Evolutionary conservation across 495 filamentous ascomycete genomes (phyloP), one percentile per base, ranked within the genome.

Genomic region (Aspergillus biplanus): DNA sequence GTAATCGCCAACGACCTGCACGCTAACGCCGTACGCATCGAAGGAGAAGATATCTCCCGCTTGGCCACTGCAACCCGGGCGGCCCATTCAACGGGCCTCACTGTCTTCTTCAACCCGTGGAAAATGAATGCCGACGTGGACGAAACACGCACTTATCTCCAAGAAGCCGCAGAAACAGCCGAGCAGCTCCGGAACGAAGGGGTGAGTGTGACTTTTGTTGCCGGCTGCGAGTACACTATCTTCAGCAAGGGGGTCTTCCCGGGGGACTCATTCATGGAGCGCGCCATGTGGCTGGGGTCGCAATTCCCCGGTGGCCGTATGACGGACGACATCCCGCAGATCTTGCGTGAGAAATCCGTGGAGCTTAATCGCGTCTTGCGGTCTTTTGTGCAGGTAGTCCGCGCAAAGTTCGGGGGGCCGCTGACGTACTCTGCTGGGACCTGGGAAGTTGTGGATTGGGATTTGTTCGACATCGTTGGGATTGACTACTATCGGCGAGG

Each of bases 371-470:
- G n/a, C 4, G 39, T 9, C 39, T 8, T 44, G 39, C 39, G 39
- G 39, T 44, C 39, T 44, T 44, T 44, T 8, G 39, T n/a, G 12
- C 11, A 44, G 11, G 39, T 44, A 6, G 39, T 44, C 39, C 39
- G 39, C 39, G 39, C 39, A 4, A 44, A 9, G 13, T 55, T 62
- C 37, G 11, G 4, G 0, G 59, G 59, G n/a, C 35, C 7, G 15
- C 6, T 62, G 13, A 62, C 60, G 13, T 62, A 62, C 35, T 56
- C 60, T 0, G 52, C 60, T 56, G 60, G 60, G 3, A 16, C 60
- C 27, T 62, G 60, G 60, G 60, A 62, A n/a, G 15, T 49, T 12
- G 60, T 62, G n/a, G 52, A 62, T 39, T 62, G 60, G 60, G 50
- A 54, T 15, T 47, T 62, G 8, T 62, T 62, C 34, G 60, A 62